Evolutionary conservation across 2,329 filamentous ascomycete species (phyloP), one percentile per base, ranked within the genome.

Genomic region (Septoria petroselini): DNA sequence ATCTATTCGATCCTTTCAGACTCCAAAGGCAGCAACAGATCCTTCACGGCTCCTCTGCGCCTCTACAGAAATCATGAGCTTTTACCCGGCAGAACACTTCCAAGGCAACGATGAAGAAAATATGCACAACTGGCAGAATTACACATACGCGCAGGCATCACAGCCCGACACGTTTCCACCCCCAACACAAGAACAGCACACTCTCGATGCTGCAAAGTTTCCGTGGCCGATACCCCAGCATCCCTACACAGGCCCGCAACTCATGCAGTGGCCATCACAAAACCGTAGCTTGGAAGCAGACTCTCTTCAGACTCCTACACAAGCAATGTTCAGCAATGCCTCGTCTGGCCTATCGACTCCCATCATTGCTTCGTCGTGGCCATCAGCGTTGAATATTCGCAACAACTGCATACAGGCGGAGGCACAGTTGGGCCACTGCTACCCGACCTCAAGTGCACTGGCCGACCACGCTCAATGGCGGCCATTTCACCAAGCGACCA

Each of bases 191-290:
- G 34, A 48, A n/a, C 37, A 41, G 14, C 30, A 49, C 38, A 23
- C 33, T 23, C 11, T 48, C 19, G 39, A 41, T 27, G 41, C 44
- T 17, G 33, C 21, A 19, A 21, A 37, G 14, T 48, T 23, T 14
- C 14, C 39, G n/a, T 57, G 44, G 41, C 19, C 42, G 5, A 21
- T 23, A 14, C 19, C 41, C 15, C 45, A 52, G 34, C 41, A 57
- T 29, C 48, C 41, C 29, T 52, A 49, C 37, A 23, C 49, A 19
- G 48, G 49, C 35, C 48, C 57, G 7, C 51, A 52, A 30, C 40
- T 49, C 46, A 52, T 55, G 48, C 25, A 37, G 39, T 57, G 54
- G 52, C 37, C 52, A 29, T 41, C 54, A 21, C 45, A 55, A 38
- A 41, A 40, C 19, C 19, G 39, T 14, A 17, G 15, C 34, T 41